Base-by-base conservation (phyloP, 306 rosid species). In the Corylus americana region DNA sequence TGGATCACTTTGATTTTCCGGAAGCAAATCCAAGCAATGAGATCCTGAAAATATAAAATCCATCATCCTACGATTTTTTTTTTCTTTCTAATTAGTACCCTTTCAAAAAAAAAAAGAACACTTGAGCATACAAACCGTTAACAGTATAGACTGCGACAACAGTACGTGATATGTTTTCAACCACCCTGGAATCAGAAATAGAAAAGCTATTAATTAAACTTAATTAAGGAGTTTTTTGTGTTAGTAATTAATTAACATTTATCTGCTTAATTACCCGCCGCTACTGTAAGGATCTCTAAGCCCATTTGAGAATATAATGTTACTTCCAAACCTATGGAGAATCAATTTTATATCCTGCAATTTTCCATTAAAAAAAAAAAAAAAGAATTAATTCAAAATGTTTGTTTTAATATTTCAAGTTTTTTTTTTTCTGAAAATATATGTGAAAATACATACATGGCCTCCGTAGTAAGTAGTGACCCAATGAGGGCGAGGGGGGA, bases 221-320 rank as follows among this genome's bases (percentile, higher is more conserved):
- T 7, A 25, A 12, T 72, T 13, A 17, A 49, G 22, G 48, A 22
- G 5, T 45, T 12, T 37, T 3, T 72, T 22, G 55, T 35, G 20
- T 13, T 50, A 3, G 22, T n/a, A 29, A 48, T 62, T 54, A 31
- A 31, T 31, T 31, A 31, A 31, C 2, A 59, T n/a, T 66, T 48
- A 1, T 18, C n/a, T 54, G 47, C 51, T 5, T 39, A 5, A 39
- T 80, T 87, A 90, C 94, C 93, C 92, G 80, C 89, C 91, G 44
- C 64, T 81, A 47, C 94, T 87, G 3, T 73, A 92, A 66, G 94
- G 94, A 73, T 92, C 93, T 86, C 59, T 83, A 8, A 92, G 80
- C 53, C 94, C 97, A 80, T 92, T 92, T 1, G 93, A 90, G 91
- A 92, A 90, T 54, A 90, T 87, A 18, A 92, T 90, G 80, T 89